A percentile compares a stretch with the other conserved stretches of the same genome.
phyloP scores from a whole-genome alignment of 768 basidiomycete species.

The Tylopilus sp. region DNA sequence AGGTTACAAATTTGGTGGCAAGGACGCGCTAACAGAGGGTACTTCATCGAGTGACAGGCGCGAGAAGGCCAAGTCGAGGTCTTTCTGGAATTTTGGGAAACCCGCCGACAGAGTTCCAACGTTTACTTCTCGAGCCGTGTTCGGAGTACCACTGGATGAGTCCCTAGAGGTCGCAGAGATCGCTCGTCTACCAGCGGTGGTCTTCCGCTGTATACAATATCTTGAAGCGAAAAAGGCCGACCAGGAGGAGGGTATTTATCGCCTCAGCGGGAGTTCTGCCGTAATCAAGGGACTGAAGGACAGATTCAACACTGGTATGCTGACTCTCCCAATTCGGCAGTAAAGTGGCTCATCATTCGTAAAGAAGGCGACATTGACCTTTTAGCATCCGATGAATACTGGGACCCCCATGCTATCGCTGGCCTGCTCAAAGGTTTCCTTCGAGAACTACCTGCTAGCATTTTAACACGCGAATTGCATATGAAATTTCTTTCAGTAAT shows the following conservation, averaged over 20 bases:
- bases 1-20: constrained; percentile 87
- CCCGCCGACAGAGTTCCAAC: constrained; percentile 43
- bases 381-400: constrained; percentile 82
- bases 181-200: constrained; percentile 87
- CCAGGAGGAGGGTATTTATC: constrained; percentile 96
- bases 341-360: constrained; percentile 9
- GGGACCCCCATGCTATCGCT: constrained; percentile 97
- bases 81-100: constrained; percentile 90
- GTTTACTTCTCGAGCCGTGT: constrained; percentile 68
- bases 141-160: constrained; percentile 84
- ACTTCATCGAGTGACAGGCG: constrained; percentile 60
- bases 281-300: constrained; percentile 94
- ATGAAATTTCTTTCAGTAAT: constrained; percentile 89
- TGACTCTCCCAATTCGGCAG: background rate
- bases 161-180: constrained; percentile 87
- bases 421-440: constrained; percentile 92
- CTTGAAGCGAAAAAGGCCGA: constrained; percentile 92
- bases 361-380: constrained; percentile 96
- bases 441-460: constrained; percentile 89
- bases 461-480: constrained; percentile 90
- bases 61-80: constrained; percentile 88
- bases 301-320: constrained; percentile 83
- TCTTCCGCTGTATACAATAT: constrained; percentile 95
- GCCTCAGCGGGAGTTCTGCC: constrained; percentile 90
- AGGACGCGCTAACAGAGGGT: constrained; percentile 52